Percentiles rank a stretch among this genome's conserved stretches.
phyloP scores from a whole-genome alignment of 164 flowering plant species.

The Pachysandra terminalis region DNA sequence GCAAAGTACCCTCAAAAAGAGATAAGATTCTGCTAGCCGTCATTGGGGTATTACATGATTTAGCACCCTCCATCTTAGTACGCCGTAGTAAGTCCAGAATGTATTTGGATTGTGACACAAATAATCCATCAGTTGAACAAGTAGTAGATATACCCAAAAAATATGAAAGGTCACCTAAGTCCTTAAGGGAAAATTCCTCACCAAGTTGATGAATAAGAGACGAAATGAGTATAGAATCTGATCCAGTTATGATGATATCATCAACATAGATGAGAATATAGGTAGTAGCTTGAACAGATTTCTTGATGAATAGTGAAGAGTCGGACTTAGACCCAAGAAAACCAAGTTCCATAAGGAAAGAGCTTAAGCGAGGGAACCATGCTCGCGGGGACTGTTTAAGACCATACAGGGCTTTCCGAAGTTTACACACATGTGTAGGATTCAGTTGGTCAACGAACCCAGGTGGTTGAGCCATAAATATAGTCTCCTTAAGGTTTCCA shows the following conservation, averaged over 20 bases:
- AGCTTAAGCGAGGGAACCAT: neutral
- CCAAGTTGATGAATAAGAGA: too few relatives aligned
- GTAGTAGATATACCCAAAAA: neutral
- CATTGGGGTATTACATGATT: neutral
- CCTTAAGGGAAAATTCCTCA: neutral
- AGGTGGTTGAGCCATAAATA: neutral
- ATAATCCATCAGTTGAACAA: neutral
- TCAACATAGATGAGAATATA: too few relatives aligned
- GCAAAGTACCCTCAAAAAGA: neutral
- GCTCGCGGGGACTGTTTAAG: neutral
- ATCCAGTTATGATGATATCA: too few relatives aligned
- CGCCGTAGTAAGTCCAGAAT: neutral
- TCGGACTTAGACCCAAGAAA: neutral
- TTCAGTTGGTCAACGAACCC: neutral
- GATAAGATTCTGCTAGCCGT: neutral
- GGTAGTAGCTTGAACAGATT: too few relatives aligned
- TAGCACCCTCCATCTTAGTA: neutral
- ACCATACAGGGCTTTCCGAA: neutral
- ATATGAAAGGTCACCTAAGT: neutral
- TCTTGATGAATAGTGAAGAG: too few relatives aligned
- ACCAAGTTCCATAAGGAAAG: neutral
- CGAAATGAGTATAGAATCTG: too few relatives aligned
- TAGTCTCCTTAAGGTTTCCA: constrained; percentile 1
- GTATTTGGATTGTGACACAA: neutral
- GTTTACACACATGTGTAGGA: neutral